phyloP scores from a whole-genome alignment of 495 filamentous ascomycete species.

The Lepraria neglecta region DNA sequence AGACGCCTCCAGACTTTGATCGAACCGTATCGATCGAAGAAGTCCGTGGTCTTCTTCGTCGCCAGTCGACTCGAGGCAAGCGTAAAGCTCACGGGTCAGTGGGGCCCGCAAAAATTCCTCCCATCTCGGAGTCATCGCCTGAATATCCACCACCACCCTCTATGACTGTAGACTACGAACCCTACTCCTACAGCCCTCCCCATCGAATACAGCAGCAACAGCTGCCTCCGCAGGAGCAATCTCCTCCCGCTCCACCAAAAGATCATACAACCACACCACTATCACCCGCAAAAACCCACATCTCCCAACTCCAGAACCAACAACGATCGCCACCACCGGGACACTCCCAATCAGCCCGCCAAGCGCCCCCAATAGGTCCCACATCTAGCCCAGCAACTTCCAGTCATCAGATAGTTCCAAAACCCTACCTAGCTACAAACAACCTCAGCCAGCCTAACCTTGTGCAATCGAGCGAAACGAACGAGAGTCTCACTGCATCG shows the following conservation, averaged over 20 bases:
- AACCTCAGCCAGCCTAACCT: constrained; percentile 3
- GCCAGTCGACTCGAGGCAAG: constrained; percentile 36
- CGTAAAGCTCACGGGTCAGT: constrained; percentile 25
- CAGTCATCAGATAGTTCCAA: background rate
- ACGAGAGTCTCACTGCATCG: constrained; percentile 8
- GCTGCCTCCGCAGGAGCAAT: background rate
- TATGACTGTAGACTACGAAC: constrained; percentile 18
- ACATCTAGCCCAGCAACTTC: background rate
- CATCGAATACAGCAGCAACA: constrained; percentile 7
- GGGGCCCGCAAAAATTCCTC: constrained; percentile 14
- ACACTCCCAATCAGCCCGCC: constrained; percentile 8
- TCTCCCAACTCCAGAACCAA: constrained; percentile 12
- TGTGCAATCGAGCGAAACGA: constrained; percentile 8
- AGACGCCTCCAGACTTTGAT: constrained; percentile 17
- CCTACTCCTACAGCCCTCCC: constrained; percentile 14
- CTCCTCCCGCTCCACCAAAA: constrained; percentile 19
- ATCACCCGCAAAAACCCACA: background rate
- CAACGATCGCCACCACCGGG: constrained; percentile 8
- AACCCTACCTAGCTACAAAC: background rate
- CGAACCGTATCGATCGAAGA: constrained; percentile 34
- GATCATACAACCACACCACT: constrained; percentile 9
- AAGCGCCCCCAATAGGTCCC: constrained; percentile 13
- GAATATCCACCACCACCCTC: constrained; percentile 14
- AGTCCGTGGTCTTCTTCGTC: constrained; percentile 35
- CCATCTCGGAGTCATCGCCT: background rate